phyloP scores from a whole-genome alignment of 768 basidiomycete species.

The Rhodotorula diobovata region DNA sequence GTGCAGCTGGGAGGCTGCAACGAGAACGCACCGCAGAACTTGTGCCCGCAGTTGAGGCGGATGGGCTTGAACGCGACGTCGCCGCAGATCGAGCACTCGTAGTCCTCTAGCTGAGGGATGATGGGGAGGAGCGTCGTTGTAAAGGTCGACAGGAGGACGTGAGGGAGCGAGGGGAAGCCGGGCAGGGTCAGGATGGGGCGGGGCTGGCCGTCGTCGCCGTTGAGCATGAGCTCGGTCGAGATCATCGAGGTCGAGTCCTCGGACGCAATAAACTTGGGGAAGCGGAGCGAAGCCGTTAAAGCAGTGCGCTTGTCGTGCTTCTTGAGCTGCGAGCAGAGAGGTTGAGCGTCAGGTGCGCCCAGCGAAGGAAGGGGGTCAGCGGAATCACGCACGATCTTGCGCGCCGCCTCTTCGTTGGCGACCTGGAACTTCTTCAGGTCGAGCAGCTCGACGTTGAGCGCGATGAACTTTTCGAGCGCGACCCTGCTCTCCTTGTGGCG shows the following conservation, averaged over 20 bases:
- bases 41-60: constrained; percentile 70
- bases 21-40: constrained; percentile 45
- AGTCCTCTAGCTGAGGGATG: constrained; percentile 75
- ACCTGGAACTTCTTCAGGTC: constrained; percentile 80
- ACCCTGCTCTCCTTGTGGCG: constrained; percentile 57
- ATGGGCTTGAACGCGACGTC: constrained; percentile 90
- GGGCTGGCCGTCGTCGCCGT: not conserved
- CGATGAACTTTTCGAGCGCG: constrained; percentile 66
- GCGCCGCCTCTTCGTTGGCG: constrained; percentile 80
- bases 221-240: constrained; percentile 10
- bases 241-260: constrained; percentile 1
- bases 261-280: constrained; percentile 49
- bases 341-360: not conserved
- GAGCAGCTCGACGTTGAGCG: constrained; percentile 71
- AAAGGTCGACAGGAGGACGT: constrained; percentile 71
- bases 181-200: constrained; percentile 44
- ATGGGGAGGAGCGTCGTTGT: constrained; percentile 75
- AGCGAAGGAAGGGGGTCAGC: not conserved
- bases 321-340: constrained; percentile 55
- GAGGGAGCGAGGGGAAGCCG: constrained; percentile 53
- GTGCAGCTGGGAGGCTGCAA: not conserved
- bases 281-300: constrained; percentile 57
- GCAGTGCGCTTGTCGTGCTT: constrained; percentile 88
- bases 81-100: constrained; percentile 80
- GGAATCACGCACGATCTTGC: constrained; percentile 61